Conservation (phyloP, 73 alveolate species). For the Tetrahymena borealis region DNA sequence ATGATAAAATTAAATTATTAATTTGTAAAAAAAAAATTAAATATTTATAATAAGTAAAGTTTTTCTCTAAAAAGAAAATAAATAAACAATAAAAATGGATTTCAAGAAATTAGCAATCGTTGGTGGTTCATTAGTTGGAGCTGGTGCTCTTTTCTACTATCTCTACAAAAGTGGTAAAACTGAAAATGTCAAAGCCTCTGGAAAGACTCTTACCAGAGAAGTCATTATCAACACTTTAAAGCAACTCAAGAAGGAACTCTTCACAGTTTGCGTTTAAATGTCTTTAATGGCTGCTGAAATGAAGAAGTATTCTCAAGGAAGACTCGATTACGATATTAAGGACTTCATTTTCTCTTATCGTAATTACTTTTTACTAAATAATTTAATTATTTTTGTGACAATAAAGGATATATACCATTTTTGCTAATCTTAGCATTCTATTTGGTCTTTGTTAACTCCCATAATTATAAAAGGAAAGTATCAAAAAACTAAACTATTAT, state of each 20-base stretch:
- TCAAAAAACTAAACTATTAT: neutral
- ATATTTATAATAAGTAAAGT: neutral
- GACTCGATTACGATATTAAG: neutral
- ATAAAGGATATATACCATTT: too few species aligned
- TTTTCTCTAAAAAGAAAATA: neutral
- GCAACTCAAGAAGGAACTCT: slow-evolving; percentile 31
- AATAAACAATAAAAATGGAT: neutral
- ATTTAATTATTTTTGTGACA: too few species aligned
- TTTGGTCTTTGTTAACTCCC: neutral
- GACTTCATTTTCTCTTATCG: neutral
- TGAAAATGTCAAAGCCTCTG: neutral
- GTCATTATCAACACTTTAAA: slow-evolving; percentile 10
- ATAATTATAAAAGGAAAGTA: neutral
- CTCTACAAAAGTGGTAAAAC: neutral
- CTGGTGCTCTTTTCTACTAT: neutral
- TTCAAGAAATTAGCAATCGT: neutral
- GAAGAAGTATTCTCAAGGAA: neutral
- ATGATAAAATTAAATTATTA: neutral
- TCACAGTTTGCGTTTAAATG: slow-evolving; percentile 10
- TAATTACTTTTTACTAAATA: neutral
- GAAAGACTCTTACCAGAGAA: slow-evolving; percentile 5
- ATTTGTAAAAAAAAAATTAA: neutral
- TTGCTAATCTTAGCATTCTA: neutral
- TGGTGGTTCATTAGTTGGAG: neutral
- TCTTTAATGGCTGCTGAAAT: neutral